Evolutionary conservation across 176 grass and related monocot genomes (phyloP).

Genomic region (Hsuehochloa calcarea): DNA sequence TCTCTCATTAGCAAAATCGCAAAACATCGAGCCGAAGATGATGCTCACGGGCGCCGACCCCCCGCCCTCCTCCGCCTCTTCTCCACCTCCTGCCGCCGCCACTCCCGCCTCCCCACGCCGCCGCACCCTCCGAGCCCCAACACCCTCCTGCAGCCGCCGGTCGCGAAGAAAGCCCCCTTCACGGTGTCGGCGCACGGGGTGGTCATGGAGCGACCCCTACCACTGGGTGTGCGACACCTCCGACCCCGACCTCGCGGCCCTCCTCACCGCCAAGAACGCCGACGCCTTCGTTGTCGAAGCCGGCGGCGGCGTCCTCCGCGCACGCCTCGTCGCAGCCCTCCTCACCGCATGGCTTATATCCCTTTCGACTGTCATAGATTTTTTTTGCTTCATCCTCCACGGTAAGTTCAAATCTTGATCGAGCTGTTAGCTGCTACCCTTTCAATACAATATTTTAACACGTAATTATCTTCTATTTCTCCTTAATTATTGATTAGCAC

Average conservation of each 20-base stretch:
- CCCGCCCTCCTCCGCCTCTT: constrained; percentile 32
- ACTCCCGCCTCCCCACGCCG: neutral
- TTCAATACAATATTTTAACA: too few species aligned
- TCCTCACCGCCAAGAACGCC: constrained; percentile 65
- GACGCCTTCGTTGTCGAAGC: constrained; percentile 68
- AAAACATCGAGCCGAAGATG: constrained; percentile 24
- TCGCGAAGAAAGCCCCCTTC: constrained; percentile 77
- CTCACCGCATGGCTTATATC: too few species aligned
- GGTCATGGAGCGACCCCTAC: constrained; percentile 81
- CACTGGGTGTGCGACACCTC: constrained; percentile 85
- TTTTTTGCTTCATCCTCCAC: too few species aligned
- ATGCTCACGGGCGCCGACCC: constrained; percentile 44
- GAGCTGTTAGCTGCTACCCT: too few species aligned
- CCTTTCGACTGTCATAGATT: too few species aligned
- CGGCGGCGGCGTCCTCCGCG: constrained; percentile 44
- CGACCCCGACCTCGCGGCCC: constrained; percentile 54
- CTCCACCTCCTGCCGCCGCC: constrained; percentile 35
- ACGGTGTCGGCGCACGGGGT: constrained; percentile 63
- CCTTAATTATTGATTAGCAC: too few species aligned
- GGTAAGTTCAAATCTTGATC: too few species aligned
- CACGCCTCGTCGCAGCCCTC: too few species aligned
- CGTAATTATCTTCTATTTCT: too few species aligned
- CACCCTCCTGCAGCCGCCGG: constrained; percentile 26
- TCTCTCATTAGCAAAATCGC: neutral
- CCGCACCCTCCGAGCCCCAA: neutral